Percentiles rank a stretch among this genome's conserved stretches.
These are phyloP conservation scores for Grifola frondosa DNA, from an alignment of 1,284 basidiomycete genomes.

Conservation along the genomic window DNA sequence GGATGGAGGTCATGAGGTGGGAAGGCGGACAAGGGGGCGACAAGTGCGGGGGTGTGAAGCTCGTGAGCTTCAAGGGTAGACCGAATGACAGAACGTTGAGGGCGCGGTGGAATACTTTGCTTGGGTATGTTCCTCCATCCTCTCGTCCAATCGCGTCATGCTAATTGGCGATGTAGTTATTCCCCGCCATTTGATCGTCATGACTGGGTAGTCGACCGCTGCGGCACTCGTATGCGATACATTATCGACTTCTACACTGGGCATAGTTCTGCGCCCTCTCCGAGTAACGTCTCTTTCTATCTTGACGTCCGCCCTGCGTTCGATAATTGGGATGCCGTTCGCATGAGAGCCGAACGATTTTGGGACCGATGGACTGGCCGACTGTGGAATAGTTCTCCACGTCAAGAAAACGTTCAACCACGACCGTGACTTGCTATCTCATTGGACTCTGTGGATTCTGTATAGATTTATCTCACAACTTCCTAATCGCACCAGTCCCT, in stretches of 20 bases:
- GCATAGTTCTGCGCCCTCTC: conserved; percentile 44
- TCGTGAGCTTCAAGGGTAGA: conserved; percentile 85
- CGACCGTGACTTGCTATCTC: conserved; percentile 16
- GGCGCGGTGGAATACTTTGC: conserved; percentile 78
- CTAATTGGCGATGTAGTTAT: conserved; percentile 56
- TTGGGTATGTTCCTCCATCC: conserved; percentile 71
- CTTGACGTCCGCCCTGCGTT: conserved; percentile 93
- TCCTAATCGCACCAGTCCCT: neutral
- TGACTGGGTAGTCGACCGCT: conserved; percentile 95
- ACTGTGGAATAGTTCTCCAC: conserved; percentile 22
- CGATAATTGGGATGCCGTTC: conserved; percentile 87
- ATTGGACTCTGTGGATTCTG: neutral
- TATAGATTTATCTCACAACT: neutral
- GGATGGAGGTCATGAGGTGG: conserved; percentile 90
- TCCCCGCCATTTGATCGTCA: conserved; percentile 94
- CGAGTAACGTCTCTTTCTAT: conserved; percentile 74
- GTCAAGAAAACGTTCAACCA: conserved; percentile 21
- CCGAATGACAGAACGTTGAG: conserved; percentile 76
- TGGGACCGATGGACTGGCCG: conserved; percentile 44
- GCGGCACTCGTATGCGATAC: conserved; percentile 86
- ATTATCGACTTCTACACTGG: conserved; percentile 99
- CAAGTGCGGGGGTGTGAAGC: conserved; percentile 78
- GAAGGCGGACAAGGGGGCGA: conserved; percentile 80
- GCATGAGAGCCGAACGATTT: conserved; percentile 66
- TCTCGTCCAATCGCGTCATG: conserved; percentile 1